phyloP scores from a whole-genome alignment of 2,329 filamentous ascomycete species.

The Dothidotthia symphoricarpi region DNA sequence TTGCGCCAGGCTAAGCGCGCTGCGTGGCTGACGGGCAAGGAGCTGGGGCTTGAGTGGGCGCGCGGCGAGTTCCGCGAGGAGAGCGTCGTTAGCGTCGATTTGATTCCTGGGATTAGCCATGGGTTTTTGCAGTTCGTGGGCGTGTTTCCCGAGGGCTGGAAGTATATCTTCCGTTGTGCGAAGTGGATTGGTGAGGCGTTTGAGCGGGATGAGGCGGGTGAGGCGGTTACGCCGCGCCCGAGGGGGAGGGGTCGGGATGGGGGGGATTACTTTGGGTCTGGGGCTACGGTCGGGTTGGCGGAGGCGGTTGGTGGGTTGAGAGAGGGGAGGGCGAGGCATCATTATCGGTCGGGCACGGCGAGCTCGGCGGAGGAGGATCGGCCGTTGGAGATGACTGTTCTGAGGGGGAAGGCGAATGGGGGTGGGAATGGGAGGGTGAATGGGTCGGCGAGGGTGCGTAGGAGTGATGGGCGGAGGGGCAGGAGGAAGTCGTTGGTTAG shows the following conservation, averaged over 20 bases:
- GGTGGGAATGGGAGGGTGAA: slow-evolving; percentile 4
- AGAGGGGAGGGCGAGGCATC: slow-evolving; percentile 44
- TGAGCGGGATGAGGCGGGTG: slow-evolving; percentile 46
- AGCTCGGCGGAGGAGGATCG: slow-evolving; percentile 76
- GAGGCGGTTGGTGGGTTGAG: slow-evolving; percentile 62
- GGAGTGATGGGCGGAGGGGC: slow-evolving; percentile 29
- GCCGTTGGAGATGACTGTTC: slow-evolving; percentile 72
- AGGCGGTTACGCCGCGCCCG: slow-evolving; percentile 17
- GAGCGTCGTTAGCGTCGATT: slow-evolving; percentile 74
- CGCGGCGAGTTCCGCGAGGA: slow-evolving; percentile 64
- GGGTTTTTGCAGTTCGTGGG: slow-evolving; percentile 90
- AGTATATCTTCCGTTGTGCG: slow-evolving; percentile 74
- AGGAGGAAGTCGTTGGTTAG: slow-evolving; percentile 46
- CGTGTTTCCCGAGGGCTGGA: slow-evolving; percentile 87
- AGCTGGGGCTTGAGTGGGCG: slow-evolving; percentile 55
- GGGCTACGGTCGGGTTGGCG: slow-evolving; percentile 70
- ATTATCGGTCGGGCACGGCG: slow-evolving; percentile 53
- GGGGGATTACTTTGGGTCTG: slow-evolving; percentile 64
- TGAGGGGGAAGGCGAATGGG: slow-evolving; percentile 22
- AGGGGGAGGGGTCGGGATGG: slow-evolving; percentile 60
- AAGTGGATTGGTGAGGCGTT: slow-evolving; percentile 83
- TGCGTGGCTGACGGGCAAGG: slow-evolving; percentile 55
- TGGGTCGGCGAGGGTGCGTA: slow-evolving; percentile 28
- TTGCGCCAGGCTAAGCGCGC: slow-evolving; percentile 74
- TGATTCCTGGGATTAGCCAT: slow-evolving; percentile 87